Evolutionary conservation across 257 asterid genomes (phyloP).

Genomic region (Schizonepeta tenuifolia): DNA sequence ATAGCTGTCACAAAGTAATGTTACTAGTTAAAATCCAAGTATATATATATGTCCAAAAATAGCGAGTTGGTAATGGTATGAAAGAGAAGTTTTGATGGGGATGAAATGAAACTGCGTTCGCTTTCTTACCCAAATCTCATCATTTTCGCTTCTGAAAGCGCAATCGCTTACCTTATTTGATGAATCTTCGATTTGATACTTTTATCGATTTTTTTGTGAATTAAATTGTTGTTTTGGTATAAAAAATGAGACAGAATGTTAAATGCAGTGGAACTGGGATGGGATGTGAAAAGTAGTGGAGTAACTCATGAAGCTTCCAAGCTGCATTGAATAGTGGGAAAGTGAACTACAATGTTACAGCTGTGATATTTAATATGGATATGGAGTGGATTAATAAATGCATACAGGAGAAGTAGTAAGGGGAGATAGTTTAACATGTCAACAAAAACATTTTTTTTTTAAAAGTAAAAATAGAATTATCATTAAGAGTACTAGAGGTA

Average conservation of each 20-base stretch:
- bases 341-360: neutral
- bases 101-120: neutral
- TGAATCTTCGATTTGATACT: too few species aligned
- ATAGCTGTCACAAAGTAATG: neutral
- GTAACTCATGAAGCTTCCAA: neutral
- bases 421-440: neutral
- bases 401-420: neutral
- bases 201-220: too few species aligned
- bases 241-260: too few species aligned
- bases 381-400: neutral
- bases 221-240: too few species aligned
- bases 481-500: too few species aligned
- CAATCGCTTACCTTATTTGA: too few species aligned
- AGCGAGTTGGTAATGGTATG: neutral
- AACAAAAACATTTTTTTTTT: too few species aligned
- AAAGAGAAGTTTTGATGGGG: neutral
- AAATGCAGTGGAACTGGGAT: too few species aligned
- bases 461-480: too few species aligned
- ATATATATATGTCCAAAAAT: neutral
- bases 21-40: neutral
- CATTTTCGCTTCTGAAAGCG: too few species aligned
- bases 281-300: neutral
- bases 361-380: slow-evolving; percentile 1
- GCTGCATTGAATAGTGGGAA: neutral
- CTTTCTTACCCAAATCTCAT: neutral